Evolutionary conservation across 306 rosid genomes (phyloP), one percentile per base, ranked within the genome.

Genomic region (Psophocarpus tetragonolobus): DNA sequence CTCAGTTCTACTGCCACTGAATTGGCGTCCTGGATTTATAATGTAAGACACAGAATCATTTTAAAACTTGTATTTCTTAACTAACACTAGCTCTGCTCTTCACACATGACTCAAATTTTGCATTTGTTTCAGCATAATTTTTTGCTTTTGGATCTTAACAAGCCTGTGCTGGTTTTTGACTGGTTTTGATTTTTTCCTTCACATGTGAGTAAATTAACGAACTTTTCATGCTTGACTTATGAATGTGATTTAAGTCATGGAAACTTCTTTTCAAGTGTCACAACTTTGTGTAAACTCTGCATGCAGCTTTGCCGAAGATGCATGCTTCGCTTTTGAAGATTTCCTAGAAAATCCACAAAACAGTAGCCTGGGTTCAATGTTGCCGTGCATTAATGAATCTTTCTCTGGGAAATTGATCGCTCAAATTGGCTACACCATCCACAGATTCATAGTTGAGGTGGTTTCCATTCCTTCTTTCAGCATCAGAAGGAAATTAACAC

Each of bases 21-120:
- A 88, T 74, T 91, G 94, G 94, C 88, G 92, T 38, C 92, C 94
- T 6, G 93, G 92, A 71, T 87, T 90, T 51, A 77, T 88, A 35
- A 82, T 76, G 97, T 92, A 80, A 88, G 93, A 29, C 17, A 23
- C 1, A 15, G 30, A 32, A 14, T 1, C 42, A 51, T 33, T 73
- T 60, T 32, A 12, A 14, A 39, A 7, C 51, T 21, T 27, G n/a
- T n/a, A 11, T 53, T 13, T 29, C 0, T 24, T 24, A 44, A 7
- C 15, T 14, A 60, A 63, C 8, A 23, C 17, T 39, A 50, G 68
- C 4, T 50, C 4, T 38, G 30, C 8, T 44, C 17, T 45, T 4
- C 3, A 14, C 11, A 7, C 8, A 50, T 73, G 73, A 62, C 36
- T 73, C 21, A 8, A 11, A 24, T 51, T 33, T 48, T 74, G n/a